Evolutionary conservation across 164 flowering plant species (phyloP), one percentile per base, ranked within the genome.

Genomic region (Kalanchoe fedtschenkoi): DNA sequence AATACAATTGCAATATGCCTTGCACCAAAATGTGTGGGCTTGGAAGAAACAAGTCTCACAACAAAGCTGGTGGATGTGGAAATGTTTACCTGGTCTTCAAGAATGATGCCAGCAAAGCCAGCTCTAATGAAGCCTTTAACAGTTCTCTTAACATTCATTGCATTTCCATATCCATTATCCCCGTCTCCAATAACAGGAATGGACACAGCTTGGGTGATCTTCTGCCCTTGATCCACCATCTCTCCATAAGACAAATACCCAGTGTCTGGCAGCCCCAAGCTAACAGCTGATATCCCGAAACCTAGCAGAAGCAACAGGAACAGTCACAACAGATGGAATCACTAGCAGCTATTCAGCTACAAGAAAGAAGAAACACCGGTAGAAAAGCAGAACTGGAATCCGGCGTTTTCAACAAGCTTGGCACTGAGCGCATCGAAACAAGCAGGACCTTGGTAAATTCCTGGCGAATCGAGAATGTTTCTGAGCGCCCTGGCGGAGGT

Each of bases 91-190:
- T 93, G 98, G 69, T 88, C 98, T 76, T 93, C 95, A 19, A 93
- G 82, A 71, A 93, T 77, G 34, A 93, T 83, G 66, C 98, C 98
- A 0, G 95, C 96, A 79, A 93, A 88, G 54, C 98, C 97, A 60
- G 96, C 96, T 66, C 62, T 74, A 35, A 88, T 85, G 63, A 73
- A 93, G 66, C 89, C 97, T 77, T 77, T 86, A 53, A 89, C 86
- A 70, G 98, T 93, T 77, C 98, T 88, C 76, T 93, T 93, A n/a
- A 93, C 92, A 76, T 86, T 93, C 92, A 89, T 89, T 56, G 88
- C 88, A 79, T 93, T 89, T 32, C 98, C 98, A 76, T 89, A 93
- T 30, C 98, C 98, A 77, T 89, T 93, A 66, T 90, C 97, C 30
- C 82, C 98, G 81, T 93, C 97, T 22, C 98, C 98, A 69, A 93